These are phyloP conservation scores for Monosporascus cannonballus DNA, from an alignment of 2,329 filamentous ascomycete species.

Conservation along the genomic window DNA sequence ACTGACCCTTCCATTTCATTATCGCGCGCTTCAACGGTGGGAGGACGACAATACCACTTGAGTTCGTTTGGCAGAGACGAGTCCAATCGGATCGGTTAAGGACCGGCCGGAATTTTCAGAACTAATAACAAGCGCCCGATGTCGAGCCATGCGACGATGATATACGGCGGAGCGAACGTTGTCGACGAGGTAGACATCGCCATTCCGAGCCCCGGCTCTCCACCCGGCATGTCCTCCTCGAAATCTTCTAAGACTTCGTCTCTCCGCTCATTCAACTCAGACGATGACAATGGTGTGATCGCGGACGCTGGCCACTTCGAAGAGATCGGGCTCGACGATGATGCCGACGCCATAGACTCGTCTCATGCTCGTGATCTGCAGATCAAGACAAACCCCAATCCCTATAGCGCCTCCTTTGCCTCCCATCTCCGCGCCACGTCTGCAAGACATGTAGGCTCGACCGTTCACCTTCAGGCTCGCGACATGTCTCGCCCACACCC, in stretches of 20 bases:
- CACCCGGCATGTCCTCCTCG: constrained; percentile 71
- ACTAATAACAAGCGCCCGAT: constrained; percentile 1
- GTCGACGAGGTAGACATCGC: constrained; percentile 31
- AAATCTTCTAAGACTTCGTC: constrained; percentile 91
- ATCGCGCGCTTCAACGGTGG: neutral
- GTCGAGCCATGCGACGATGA: constrained; percentile 30
- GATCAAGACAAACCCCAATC: constrained; percentile 34
- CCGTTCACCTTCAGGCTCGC: constrained; percentile 22
- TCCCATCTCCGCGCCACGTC: constrained; percentile 34
- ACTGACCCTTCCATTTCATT: neutral
- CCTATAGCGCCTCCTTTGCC: constrained; percentile 43
- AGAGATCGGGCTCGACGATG: constrained; percentile 81
- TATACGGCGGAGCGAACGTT: constrained; percentile 29
- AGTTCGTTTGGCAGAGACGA: neutral
- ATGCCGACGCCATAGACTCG: constrained; percentile 36
- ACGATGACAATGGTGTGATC: constrained; percentile 64
- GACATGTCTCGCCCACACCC: constrained; percentile 22
- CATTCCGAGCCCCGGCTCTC: constrained; percentile 53
- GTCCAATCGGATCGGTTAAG: neutral
- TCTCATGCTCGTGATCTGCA: constrained; percentile 28
- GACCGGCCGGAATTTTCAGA: neutral
- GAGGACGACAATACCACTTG: too few relatives aligned
- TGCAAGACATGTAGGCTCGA: constrained; percentile 21
- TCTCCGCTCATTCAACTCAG: constrained; percentile 69
- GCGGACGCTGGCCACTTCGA: constrained; percentile 81